Evolutionary conservation across 2,329 filamentous ascomycete species (phyloP).

Genomic region (Cordyceps fumosorosea): DNA sequence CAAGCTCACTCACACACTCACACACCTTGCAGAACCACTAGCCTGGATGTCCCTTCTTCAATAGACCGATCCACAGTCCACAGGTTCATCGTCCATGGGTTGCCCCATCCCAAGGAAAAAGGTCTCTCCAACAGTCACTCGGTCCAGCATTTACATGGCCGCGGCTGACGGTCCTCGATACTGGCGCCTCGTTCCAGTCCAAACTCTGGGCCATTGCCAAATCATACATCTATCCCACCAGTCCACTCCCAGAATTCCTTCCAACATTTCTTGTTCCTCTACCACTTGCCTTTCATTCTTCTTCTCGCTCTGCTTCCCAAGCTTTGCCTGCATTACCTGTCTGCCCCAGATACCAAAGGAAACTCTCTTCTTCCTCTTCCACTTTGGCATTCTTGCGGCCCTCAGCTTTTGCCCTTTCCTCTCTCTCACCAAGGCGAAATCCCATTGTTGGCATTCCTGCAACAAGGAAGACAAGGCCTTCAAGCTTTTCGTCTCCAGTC

Average conservation of each 20-base stretch:
- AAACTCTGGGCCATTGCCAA: slow-evolving; percentile 24
- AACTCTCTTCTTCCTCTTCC: neutral
- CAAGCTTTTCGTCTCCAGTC: neutral
- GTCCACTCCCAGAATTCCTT: slow-evolving; percentile 39
- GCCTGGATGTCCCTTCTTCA: slow-evolving; percentile 10
- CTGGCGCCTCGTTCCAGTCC: slow-evolving; percentile 32
- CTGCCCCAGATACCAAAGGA: neutral
- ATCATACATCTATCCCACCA: slow-evolving; percentile 37
- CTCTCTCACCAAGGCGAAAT: neutral
- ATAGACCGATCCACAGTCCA: slow-evolving; percentile 11
- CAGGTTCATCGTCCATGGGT: slow-evolving; percentile 19
- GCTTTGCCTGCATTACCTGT: neutral
- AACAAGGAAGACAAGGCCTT: neutral
- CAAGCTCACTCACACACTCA: neutral
- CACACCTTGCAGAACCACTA: slow-evolving; percentile 3
- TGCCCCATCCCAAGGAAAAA: slow-evolving; percentile 19
- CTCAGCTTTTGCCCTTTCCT: slow-evolving; percentile 8
- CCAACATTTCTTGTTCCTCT: slow-evolving; percentile 36
- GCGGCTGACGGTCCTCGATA: slow-evolving; percentile 24
- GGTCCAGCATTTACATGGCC: slow-evolving; percentile 34
- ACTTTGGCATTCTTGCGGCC: slow-evolving; percentile 6
- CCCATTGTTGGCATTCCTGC: slow-evolving; percentile 14
- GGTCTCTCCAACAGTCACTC: slow-evolving; percentile 12
- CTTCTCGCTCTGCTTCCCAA: slow-evolving; percentile 12
- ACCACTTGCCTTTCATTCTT: slow-evolving; percentile 25